Base-by-base conservation (phyloP, 2,329 filamentous ascomycete genomes). In the Fusarium transvaalense region DNA sequence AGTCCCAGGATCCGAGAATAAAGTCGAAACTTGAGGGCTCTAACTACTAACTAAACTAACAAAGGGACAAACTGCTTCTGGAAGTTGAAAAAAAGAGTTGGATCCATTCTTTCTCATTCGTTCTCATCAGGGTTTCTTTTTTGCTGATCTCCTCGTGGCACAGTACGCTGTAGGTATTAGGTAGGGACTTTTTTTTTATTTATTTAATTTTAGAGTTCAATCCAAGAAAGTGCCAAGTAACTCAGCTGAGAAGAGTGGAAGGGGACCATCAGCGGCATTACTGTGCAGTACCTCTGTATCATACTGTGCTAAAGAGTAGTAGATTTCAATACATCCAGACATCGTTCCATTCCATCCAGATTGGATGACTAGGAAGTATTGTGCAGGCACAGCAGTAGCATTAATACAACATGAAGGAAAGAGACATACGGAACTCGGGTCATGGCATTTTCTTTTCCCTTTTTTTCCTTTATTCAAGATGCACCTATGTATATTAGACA, bases 1-100 rank as follows among this genome's bases (percentile, higher is more conserved):
- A 67, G 64, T 29, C 23, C 66, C 65, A 68, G 42, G 42, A 61
- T 61, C 65, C 60, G 46, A 65, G 64, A 61, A 56, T 42, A 50
- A 35, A 38, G 38, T 64, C 32, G 23, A 37, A 50, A 50, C 32
- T 38, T 38, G 21, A 50, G 21, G n/a, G n/a, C n/a, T n/a, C n/a
- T n/a, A n/a, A n/a, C n/a, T n/a, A n/a, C n/a, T n/a, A n/a, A n/a
- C n/a, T n/a, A n/a, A 23, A 25, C 47, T 34, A 48, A 27, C 32
- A 10, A 38, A 27, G 12, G 17, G 23, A 37, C 32, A 15, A 15
- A 35, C 50, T 50, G 50, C 14, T 69, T 57, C 51, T 69, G 43
- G 51, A 66, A 68, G 39, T 64, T 35, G 32, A 23, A 15, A 27
- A 27, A 23, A 23, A 34, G 14, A 29, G 14, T 52, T 53, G 23